Conservation (phyloP, 306 rosid species). For the Medicago ruthenica region DNA sequence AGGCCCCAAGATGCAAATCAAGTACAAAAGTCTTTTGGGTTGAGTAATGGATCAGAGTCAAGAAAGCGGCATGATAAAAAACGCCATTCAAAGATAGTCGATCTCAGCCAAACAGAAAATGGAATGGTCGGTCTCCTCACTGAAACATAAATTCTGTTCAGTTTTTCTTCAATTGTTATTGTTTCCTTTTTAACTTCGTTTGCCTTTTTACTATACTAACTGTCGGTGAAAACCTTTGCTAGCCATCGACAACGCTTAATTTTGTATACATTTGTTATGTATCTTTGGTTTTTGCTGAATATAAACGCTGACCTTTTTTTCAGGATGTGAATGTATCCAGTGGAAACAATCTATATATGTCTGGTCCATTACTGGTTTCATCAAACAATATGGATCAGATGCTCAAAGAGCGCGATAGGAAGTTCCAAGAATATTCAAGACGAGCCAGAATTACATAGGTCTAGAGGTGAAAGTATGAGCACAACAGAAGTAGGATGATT, state of each 20-base stretch:
- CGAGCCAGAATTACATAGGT: slow-evolving; percentile 57
- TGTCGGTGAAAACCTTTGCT: slow-evolving; percentile 23
- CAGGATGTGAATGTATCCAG: slow-evolving; percentile 61
- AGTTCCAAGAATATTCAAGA: slow-evolving; percentile 79
- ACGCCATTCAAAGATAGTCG: slow-evolving; percentile 49
- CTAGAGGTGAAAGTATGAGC: slow-evolving; percentile 41
- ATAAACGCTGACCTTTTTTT: slow-evolving; percentile 14
- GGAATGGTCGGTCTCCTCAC: slow-evolving; percentile 36
- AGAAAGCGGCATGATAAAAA: slow-evolving; percentile 55
- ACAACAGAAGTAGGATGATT: slow-evolving; percentile 33
- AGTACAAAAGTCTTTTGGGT: slow-evolving; percentile 50
- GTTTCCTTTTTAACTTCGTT: slow-evolving; percentile 13
- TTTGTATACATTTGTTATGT: slow-evolving; percentile 19
- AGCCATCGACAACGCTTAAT: slow-evolving; percentile 22
- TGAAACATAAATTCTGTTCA: slow-evolving; percentile 61
- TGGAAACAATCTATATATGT: slow-evolving; percentile 69
- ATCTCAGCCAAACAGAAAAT: slow-evolving; percentile 53
- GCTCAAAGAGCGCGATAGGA: slow-evolving; percentile 77
- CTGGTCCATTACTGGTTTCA: slow-evolving; percentile 76
- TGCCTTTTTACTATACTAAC: slow-evolving; percentile 1
- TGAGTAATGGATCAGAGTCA: slow-evolving; percentile 52
- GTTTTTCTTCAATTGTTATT: slow-evolving; percentile 32
- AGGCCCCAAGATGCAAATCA: slow-evolving; percentile 40
- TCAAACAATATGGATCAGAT: slow-evolving; percentile 78
- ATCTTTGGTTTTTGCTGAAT: slow-evolving; percentile 6